A percentile compares a stretch with the other conserved stretches of the same genome.
These are phyloP conservation scores for Pachysandra terminalis DNA, from an alignment of 164 flowering plant species.

Conservation along the genomic window DNA sequence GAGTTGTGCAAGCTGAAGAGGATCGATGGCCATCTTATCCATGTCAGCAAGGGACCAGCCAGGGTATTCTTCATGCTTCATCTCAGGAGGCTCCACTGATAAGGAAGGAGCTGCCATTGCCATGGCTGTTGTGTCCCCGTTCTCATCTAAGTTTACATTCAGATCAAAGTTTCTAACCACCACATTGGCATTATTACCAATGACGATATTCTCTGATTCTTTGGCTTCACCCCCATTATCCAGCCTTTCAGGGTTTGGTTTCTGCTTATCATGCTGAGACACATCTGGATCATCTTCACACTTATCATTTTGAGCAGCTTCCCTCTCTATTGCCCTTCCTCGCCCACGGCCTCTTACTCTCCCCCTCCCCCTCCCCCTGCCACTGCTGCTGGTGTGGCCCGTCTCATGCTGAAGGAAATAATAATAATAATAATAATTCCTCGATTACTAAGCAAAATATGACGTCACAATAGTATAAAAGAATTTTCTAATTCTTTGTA, in stretches of 20 bases:
- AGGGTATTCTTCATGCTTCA: slow-evolving; percentile 61
- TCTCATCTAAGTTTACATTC: slow-evolving; percentile 58
- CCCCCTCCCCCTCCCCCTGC: slow-evolving; percentile 27
- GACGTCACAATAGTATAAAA: background rate
- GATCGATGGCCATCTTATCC: slow-evolving; percentile 75
- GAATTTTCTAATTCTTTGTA: background rate
- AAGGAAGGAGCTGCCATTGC: slow-evolving; percentile 15
- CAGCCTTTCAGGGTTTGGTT: slow-evolving; percentile 2
- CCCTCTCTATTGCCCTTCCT: slow-evolving; percentile 10
- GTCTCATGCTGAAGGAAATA: slow-evolving; percentile 10
- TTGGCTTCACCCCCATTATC: slow-evolving; percentile 6
- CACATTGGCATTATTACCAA: slow-evolving; percentile 22
- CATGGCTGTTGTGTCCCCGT: slow-evolving; percentile 27
- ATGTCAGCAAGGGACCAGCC: slow-evolving; percentile 72
- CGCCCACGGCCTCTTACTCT: slow-evolving; percentile 23
- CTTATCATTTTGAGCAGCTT: slow-evolving; percentile 6
- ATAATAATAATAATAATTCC: no score
- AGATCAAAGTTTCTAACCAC: slow-evolving; percentile 52
- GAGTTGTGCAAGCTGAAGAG: slow-evolving; percentile 61
- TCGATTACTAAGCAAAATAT: background rate
- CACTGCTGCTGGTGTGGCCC: slow-evolving; percentile 12
- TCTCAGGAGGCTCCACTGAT: slow-evolving; percentile 28
- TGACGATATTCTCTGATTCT: slow-evolving; percentile 21
- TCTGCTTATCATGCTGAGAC: slow-evolving; percentile 6
- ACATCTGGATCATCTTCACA: slow-evolving; percentile 11